phyloP scores from a whole-genome alignment of 495 filamentous ascomycete genomes.

The Lepraria neglecta region DNA sequence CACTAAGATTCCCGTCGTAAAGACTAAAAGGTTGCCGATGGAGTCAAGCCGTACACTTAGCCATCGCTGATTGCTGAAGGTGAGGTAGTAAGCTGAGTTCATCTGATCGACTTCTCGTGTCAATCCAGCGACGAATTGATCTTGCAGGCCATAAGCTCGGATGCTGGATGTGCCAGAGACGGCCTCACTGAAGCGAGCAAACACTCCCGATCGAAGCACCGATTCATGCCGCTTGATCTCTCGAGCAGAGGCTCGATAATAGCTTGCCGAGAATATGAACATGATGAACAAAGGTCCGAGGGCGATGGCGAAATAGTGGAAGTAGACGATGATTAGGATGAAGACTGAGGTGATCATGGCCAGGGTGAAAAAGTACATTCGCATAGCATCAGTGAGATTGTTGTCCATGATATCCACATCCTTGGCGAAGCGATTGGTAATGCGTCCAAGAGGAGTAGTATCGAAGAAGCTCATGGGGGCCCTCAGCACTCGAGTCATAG shows the following conservation, averaged over 20 bases:
- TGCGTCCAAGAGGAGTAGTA: conserved; percentile 90
- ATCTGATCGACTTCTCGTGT: conserved; percentile 73
- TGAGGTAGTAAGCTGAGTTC: conserved; percentile 90
- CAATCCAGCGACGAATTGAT: conserved; percentile 64
- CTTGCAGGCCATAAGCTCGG: conserved; percentile 76
- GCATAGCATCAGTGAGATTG: conserved; percentile 78
- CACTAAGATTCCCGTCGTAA: conserved; percentile 82
- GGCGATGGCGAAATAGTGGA: conserved; percentile 88
- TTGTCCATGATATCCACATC: conserved; percentile 97
- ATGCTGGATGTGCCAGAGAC: conserved; percentile 78
- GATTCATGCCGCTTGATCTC: conserved; percentile 93
- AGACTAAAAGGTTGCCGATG: conserved; percentile 75
- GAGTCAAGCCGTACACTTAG: conserved; percentile 75
- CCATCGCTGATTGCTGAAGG: conserved; percentile 92
- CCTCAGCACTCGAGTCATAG: conserved; percentile 71
- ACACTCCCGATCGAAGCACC: conserved; percentile 77
- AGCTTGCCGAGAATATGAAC: conserved; percentile 76
- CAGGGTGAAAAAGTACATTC: conserved; percentile 86
- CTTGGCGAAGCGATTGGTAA: conserved; percentile 93
- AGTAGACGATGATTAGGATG: conserved; percentile 82
- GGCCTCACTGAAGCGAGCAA: conserved; percentile 86
- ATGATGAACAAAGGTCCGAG: conserved; percentile 71
- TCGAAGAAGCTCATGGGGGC: conserved; percentile 98
- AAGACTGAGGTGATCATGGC: conserved; percentile 75
- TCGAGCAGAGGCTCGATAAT: conserved; percentile 84